phyloP scores from a whole-genome alignment of 169 alveolate genomes.

The Cryptosporidium sp. region DNA sequence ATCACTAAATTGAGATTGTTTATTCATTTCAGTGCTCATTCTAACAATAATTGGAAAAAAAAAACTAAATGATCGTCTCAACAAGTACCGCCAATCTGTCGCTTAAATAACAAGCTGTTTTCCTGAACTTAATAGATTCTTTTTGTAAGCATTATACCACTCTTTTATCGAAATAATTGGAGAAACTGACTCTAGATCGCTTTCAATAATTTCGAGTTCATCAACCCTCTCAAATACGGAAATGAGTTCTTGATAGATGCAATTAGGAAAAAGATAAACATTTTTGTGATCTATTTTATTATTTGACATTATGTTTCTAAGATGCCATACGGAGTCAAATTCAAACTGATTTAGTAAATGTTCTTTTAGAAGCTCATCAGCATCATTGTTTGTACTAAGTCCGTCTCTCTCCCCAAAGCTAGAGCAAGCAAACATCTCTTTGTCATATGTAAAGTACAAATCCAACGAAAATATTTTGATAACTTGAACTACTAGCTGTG shows the following conservation, averaged over 20 bases:
- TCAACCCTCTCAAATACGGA: constrained; percentile 12
- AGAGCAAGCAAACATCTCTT: constrained; percentile 10
- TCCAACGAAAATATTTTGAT: constrained; percentile 48
- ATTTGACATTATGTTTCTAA: constrained; percentile 44
- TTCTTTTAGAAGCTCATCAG: constrained; percentile 28
- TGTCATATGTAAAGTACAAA: not conserved
- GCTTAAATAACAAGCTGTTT: not conserved
- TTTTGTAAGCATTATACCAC: constrained; percentile 9
- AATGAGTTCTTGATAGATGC: constrained; percentile 35
- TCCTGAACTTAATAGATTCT: not conserved
- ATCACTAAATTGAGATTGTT: not conserved
- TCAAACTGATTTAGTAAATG: constrained; percentile 52
- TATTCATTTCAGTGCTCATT: not conserved
- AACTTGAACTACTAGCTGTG: constrained; percentile 20
- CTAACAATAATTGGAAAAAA: constrained; percentile 1
- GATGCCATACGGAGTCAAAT: constrained; percentile 61
- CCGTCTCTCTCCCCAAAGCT: constrained; percentile 20
- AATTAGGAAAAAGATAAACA: constrained; percentile 13
- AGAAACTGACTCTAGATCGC: constrained; percentile 7
- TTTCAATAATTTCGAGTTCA: constrained; percentile 12
- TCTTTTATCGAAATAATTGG: constrained; percentile 2
- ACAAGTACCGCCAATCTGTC: not conserved
- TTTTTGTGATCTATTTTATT: not conserved
- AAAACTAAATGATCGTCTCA: constrained; percentile 20
- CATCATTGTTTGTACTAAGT: not conserved